Base-by-base conservation (phyloP, 805 yeast genomes). In the Kodamaea laetipori region DNA sequence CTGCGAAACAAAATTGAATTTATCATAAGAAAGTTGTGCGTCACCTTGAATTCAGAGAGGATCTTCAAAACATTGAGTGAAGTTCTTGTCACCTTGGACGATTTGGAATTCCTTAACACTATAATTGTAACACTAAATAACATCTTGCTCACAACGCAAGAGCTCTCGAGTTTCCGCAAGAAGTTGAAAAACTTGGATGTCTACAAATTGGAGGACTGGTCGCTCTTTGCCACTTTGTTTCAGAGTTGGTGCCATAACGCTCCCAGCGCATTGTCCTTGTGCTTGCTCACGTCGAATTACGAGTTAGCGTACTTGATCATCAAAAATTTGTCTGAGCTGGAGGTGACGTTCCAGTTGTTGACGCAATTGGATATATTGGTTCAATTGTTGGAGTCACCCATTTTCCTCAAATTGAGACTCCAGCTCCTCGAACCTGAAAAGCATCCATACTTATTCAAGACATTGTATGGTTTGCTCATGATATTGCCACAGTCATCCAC, bases 401-500 rank as follows among this genome's bases (percentile, higher is more conserved):
- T 90, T 1, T 90, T 94, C 62, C 84, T 95, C 13, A 82, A 86
- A 54, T 73, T 90, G 50, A 77, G 99, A 46, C 69, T 94, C 43
- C 97, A 92, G 63, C 69, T 94, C n/a, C 68, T 94, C 37, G 95
- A 88, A 56, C 97, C 97, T 1, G 87, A 83, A 37, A 79, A 77
- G 49, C 77, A 86, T 58, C 95, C 95, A 1, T 86, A 77, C 55
- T 67, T 94, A 25, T 87, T 84, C 72, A 88, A 89, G 58, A 86
- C 96, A 41, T 74, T 94, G 23, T 94, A 89, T 60, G 99, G 98
- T 1, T 76, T 94, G 23, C 69, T 94, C 46, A 94, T 94, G 99
- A 74, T 94, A 4, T 65, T 94, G 39, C 99, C 99, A 0, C 99
- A 94, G 60, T 88, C 97, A 0, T 77, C 87, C 9, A 96, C 98